Evolutionary conservation across 1,139 yeast genomes (phyloP).

Genomic region (Meyerozyma sp.): DNA sequence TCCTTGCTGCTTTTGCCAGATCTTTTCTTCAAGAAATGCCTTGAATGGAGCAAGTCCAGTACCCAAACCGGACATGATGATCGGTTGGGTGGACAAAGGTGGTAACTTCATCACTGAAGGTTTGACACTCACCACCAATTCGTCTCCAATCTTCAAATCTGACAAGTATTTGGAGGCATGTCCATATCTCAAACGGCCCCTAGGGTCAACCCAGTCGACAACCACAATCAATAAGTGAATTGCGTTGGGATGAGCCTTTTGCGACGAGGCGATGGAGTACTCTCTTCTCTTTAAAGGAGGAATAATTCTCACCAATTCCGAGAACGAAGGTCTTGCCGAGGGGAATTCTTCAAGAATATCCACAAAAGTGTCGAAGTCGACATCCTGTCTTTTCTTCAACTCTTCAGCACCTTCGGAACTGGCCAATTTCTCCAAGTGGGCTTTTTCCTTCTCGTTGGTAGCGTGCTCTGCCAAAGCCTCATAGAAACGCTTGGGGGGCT

Average conservation of each 20-base stretch:
- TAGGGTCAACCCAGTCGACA: constrained; percentile 90
- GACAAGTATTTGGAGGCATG: constrained; percentile 91
- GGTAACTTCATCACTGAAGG: constrained; percentile 98
- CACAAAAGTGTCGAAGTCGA: constrained; percentile 72
- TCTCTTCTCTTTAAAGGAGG: constrained; percentile 95
- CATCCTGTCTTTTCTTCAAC: constrained; percentile 82
- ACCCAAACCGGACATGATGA: constrained; percentile 96
- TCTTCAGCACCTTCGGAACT: constrained; percentile 82
- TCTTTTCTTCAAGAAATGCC: constrained; percentile 93
- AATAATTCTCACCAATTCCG: constrained; percentile 65
- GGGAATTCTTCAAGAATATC: constrained; percentile 78
- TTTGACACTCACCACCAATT: constrained; percentile 88
- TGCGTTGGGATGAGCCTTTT: constrained; percentile 83
- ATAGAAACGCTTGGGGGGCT: constrained; percentile 92
- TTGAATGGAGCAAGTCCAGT: constrained; percentile 98
- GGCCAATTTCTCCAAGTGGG: constrained; percentile 55
- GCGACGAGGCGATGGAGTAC: constrained; percentile 97
- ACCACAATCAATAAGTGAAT: constrained; percentile 91
- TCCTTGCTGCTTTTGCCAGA: constrained; percentile 90
- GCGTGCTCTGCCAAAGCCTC: constrained; percentile 77
- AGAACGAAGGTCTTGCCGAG: constrained; percentile 77
- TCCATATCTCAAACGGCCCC: constrained; percentile 85
- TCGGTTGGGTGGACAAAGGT: constrained; percentile 79
- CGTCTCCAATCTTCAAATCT: constrained; percentile 73
- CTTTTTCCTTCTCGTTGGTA: constrained; percentile 61